A percentile compares a stretch with the other conserved stretches of the same genome.
Conservation (phyloP, 306 rosid species). For the Prunus armeniaca region DNA sequence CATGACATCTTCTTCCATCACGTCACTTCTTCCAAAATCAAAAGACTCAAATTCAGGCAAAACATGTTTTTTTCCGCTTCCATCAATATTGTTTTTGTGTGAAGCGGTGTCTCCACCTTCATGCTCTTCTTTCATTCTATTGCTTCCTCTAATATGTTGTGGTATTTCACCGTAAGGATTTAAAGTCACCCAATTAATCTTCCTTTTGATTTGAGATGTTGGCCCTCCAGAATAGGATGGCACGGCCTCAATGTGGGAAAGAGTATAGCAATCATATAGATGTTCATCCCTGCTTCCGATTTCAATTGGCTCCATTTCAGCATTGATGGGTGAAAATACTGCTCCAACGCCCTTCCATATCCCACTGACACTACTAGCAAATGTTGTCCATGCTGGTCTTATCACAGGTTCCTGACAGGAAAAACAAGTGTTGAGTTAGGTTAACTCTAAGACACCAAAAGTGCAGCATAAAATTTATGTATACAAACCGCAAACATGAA, state of each 20-base stretch:
- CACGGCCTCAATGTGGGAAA: constrained; percentile 56
- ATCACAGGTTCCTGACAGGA: constrained; percentile 89
- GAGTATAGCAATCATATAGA: constrained; percentile 86
- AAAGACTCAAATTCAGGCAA: constrained; percentile 75
- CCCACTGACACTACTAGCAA: constrained; percentile 89
- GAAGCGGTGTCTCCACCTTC: constrained; percentile 23
- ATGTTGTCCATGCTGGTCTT: constrained; percentile 86
- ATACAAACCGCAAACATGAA: background rate
- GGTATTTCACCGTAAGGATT: constrained; percentile 75
- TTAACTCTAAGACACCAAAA: background rate
- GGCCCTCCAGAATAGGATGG: constrained; percentile 46
- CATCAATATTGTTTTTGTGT: constrained; percentile 12
- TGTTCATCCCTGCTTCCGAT: constrained; percentile 57
- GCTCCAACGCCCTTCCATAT: constrained; percentile 98
- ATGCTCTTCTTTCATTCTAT: too few relatives aligned
- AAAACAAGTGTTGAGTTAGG: background rate
- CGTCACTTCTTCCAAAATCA: constrained; percentile 63
- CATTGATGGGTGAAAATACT: constrained; percentile 87
- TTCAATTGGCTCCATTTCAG: constrained; percentile 93
- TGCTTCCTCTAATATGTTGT: constrained; percentile 3
- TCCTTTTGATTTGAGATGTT: constrained; percentile 59
- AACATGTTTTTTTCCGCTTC: constrained; percentile 17
- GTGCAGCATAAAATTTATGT: background rate
- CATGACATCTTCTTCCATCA: constrained; percentile 94
- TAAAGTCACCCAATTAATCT: constrained; percentile 86